Evolutionary conservation across 352 stramenopile species (phyloP).

Genomic region (Halophytophthora polymorphica): DNA sequence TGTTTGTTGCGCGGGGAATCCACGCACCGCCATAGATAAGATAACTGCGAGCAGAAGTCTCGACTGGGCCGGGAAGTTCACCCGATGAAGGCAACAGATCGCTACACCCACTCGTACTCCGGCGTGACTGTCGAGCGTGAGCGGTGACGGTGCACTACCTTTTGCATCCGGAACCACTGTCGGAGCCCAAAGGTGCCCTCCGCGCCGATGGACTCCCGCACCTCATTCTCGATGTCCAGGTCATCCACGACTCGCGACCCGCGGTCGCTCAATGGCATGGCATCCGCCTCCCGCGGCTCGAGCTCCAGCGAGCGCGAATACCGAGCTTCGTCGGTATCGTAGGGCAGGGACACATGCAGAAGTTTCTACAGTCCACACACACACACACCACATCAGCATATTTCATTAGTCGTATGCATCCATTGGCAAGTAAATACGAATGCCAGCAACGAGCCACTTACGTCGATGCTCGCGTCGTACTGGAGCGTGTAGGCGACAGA

Average conservation of each 20-base stretch:
- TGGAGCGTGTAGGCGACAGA: constrained; percentile 62
- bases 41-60: background rate
- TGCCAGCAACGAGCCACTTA: constrained; percentile 23
- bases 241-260: constrained; percentile 47
- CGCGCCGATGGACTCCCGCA: constrained; percentile 68
- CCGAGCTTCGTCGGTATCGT: constrained; percentile 69
- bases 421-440: background rate
- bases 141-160: constrained; percentile 75
- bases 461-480: constrained; percentile 57
- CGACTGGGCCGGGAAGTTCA: no score
- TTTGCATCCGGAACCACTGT: constrained; percentile 82
- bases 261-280: constrained; percentile 56
- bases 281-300: constrained; percentile 70
- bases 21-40: constrained; percentile 28
- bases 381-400: no score
- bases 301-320: constrained; percentile 71
- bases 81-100: no score
- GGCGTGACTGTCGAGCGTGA: constrained; percentile 52
- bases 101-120: constrained; percentile 75
- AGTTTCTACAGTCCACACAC: constrained; percentile 55
- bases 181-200: constrained; percentile 78
- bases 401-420: no score
- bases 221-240: constrained; percentile 76
- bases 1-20: background rate
- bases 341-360: constrained; percentile 68